phyloP scores from a whole-genome alignment of 768 basidiomycete species.

The Symmetrospora coprosmae region DNA sequence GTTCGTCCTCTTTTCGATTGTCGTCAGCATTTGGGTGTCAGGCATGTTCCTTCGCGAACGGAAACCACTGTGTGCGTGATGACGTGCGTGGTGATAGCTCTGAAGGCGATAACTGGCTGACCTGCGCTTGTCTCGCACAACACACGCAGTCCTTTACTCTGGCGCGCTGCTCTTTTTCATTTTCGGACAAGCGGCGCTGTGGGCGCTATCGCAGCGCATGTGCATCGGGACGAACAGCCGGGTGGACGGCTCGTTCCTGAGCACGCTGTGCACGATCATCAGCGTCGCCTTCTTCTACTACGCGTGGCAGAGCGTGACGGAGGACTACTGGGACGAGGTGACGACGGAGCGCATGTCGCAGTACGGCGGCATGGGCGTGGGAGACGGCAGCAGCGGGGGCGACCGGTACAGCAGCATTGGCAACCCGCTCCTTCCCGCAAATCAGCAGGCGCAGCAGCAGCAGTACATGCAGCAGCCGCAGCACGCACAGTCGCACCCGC shows the following conservation, averaged over 20 bases:
- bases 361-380: not conserved
- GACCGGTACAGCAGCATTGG: not conserved
- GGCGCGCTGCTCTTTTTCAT: constrained; percentile 63
- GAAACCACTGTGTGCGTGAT: constrained; percentile 50
- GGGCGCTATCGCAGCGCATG: constrained; percentile 57
- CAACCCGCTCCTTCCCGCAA: too few species aligned
- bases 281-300: not conserved
- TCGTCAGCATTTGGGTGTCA: constrained; percentile 67
- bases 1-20: constrained; percentile 54
- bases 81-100: too few species aligned
- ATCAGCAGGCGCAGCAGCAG: not conserved
- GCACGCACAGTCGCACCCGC: not conserved
- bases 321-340: constrained; percentile 1
- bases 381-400: not conserved
- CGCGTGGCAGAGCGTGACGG: constrained; percentile 28
- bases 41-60: constrained; percentile 60
- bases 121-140: too few species aligned
- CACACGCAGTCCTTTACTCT: constrained; percentile 49
- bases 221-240: constrained; percentile 50
- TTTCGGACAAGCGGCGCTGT: constrained; percentile 45
- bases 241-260: constrained; percentile 74
- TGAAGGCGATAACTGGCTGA: too few species aligned
- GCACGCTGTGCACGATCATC: constrained; percentile 45
- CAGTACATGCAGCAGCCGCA: not conserved
- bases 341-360: constrained; percentile 22